Percentiles rank a stretch among this genome's conserved stretches.
Evolutionary conservation across 331 rosid genomes (phyloP).

Genomic region (Prunus yedoensis): DNA sequence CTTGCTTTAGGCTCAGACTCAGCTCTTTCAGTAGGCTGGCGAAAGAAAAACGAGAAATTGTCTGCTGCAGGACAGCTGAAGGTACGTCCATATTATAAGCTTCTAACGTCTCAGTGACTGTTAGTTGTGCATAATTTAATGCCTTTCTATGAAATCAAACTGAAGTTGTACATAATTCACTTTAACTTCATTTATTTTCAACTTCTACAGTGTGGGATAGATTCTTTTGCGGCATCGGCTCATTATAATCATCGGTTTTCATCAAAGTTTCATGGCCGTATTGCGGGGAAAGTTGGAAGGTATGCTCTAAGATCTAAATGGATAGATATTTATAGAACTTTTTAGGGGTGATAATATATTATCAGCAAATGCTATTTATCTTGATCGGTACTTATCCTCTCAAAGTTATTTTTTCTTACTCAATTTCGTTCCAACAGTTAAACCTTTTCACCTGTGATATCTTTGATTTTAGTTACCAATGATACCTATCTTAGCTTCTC

Average conservation of each 20-base stretch:
- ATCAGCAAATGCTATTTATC: neutral
- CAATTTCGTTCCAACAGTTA: neutral
- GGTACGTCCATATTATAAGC: conserved; percentile 49
- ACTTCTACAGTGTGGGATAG: conserved; percentile 63
- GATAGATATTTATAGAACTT: neutral
- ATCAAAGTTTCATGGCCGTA: conserved; percentile 79
- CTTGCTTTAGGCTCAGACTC: conserved; percentile 79
- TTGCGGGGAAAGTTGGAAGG: conserved; percentile 91
- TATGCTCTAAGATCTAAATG: conserved; percentile 26
- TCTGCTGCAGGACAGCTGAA: conserved; percentile 85
- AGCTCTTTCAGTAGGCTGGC: conserved; percentile 86
- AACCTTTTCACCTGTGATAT: neutral
- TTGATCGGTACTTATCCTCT: neutral
- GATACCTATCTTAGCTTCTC: neutral
- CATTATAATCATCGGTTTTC: conserved; percentile 73
- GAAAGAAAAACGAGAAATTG: conserved; percentile 66
- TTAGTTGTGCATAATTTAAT: neutral
- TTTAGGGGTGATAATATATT: neutral
- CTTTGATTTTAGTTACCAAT: neutral
- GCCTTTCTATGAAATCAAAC: neutral
- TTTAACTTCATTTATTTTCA: conserved; percentile 34
- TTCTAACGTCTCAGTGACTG: neutral
- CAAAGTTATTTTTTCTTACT: neutral
- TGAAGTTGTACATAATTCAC: conserved; percentile 12
- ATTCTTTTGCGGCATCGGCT: conserved; percentile 67